Base-by-base conservation (phyloP, 352 stramenopile genomes). In the Pythium scleroteichum region DNA sequence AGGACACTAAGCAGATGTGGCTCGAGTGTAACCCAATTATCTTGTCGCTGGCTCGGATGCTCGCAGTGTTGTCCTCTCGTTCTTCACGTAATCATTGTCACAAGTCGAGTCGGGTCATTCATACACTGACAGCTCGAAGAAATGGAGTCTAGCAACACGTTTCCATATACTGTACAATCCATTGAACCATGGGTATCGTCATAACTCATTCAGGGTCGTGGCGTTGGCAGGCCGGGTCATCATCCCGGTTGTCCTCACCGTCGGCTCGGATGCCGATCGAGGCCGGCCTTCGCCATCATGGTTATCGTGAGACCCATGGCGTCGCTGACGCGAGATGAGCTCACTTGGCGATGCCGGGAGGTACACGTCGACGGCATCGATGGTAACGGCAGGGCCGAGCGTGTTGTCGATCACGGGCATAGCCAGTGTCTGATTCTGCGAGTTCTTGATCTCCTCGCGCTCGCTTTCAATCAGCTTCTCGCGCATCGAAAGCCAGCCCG, bases 401-500 rank as follows among this genome's bases (percentile, higher is more conserved):
- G 49, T 26, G 26, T n/a, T 13, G 41, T 68, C 47, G 14, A 62
- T 42, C 44, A 56, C 46, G 2, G 45, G 61, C 38, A 68, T n/a
- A 0, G 27, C 40, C 27, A 39, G 44, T n/a, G 33, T 44, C 22
- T 48, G 24, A 48, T 41, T 33, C 26, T 55, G 22, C 13, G 45
- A 19, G 19, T 4, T 38, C 38, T 61, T 24, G 2, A 69, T 44
- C 29, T 54, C 29, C 22, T 50, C 54, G 19, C 51, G 55, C 59
- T 76, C 69, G 0, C 52, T 59, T 39, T 81, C 64, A 38, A 87
- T 87, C 22, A 87, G 77, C 27, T 84, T 82, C 62, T 84, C 72
- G 9, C 71, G 70, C 53, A 84, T 72, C 23, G 77, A 80, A 40
- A 68, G 79, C 77, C 77, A 87, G 45, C 77, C 77, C 0, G 56